Evolutionary conservation across 1,139 yeast genomes (phyloP).

Genomic region (Suhomyces anneliseae): DNA sequence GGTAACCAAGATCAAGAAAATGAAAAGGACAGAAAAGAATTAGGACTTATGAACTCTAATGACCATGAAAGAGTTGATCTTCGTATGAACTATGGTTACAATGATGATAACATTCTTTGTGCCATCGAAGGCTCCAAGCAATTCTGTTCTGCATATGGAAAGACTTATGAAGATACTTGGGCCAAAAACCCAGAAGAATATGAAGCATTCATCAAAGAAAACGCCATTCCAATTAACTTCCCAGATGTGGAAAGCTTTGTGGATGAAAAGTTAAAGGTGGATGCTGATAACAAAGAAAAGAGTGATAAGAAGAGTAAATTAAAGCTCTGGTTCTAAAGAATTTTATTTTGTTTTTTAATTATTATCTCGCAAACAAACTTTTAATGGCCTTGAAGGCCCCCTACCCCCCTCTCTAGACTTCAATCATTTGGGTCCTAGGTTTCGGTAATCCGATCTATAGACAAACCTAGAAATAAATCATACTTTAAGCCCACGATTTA

Average conservation of each 20-base stretch:
- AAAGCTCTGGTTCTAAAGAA: neutral
- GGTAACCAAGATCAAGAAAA: neutral
- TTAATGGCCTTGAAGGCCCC: too few relatives aligned
- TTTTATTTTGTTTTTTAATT: too few relatives aligned
- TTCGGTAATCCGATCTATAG: too few relatives aligned
- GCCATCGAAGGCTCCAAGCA: slow-evolving; percentile 27
- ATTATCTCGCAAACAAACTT: too few relatives aligned
- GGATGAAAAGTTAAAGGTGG: neutral
- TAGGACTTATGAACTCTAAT: slow-evolving; percentile 2
- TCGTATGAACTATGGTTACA: slow-evolving; percentile 19
- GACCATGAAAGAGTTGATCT: neutral
- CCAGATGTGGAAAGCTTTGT: neutral
- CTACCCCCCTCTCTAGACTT: too few relatives aligned
- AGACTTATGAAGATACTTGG: neutral
- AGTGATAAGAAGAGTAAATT: neutral
- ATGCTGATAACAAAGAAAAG: neutral
- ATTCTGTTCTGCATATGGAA: slow-evolving; percentile 28
- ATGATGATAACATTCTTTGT: slow-evolving; percentile 33
- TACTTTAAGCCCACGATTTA: too few relatives aligned
- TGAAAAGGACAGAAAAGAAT: neutral
- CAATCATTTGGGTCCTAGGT: too few relatives aligned
- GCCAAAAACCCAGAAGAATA: slow-evolving; percentile 1
- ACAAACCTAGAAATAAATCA: too few relatives aligned
- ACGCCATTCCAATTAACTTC: slow-evolving; percentile 1
- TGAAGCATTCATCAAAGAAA: slow-evolving; percentile 4